phyloP scores from a whole-genome alignment of 441 rosid genomes.

The Geranium incanum region DNA sequence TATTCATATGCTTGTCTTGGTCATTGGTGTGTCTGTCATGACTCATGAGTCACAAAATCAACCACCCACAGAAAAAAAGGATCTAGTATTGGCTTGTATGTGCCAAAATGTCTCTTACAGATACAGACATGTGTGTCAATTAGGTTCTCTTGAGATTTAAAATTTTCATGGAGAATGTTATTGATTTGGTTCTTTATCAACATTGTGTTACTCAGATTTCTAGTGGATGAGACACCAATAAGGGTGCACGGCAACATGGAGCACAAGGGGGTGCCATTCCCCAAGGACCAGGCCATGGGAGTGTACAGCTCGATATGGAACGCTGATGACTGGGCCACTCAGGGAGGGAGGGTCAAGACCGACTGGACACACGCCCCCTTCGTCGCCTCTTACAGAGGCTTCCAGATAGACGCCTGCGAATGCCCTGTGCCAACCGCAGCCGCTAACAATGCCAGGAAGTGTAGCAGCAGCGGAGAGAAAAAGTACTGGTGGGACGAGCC shows the following conservation, averaged over 20 bases:
- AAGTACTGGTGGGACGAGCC: slow-evolving; percentile 94
- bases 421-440: slow-evolving; percentile 36
- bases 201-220: slow-evolving; percentile 42
- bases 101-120: no score
- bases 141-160: background rate
- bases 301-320: slow-evolving; percentile 97
- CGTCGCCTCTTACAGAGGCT: slow-evolving; percentile 75
- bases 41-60: no score
- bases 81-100: no score
- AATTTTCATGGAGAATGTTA: no score
- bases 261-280: slow-evolving; percentile 70
- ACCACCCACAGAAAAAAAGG: no score
- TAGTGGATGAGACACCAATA: slow-evolving; percentile 77
- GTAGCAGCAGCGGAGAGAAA: slow-evolving; percentile 48
- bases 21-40: no score
- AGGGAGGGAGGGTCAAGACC: slow-evolving; percentile 85
- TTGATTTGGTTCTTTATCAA: background rate
- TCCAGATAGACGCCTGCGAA: slow-evolving; percentile 73
- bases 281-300: slow-evolving; percentile 91
- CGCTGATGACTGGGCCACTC: slow-evolving; percentile 99
- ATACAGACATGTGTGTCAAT: no score
- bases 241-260: slow-evolving; percentile 79
- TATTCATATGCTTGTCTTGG: no score
- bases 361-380: slow-evolving; percentile 95
- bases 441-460: slow-evolving; percentile 40